Evolutionary conservation across 495 filamentous ascomycete species (phyloP).

Genomic region (Aspergillus cavernicola): DNA sequence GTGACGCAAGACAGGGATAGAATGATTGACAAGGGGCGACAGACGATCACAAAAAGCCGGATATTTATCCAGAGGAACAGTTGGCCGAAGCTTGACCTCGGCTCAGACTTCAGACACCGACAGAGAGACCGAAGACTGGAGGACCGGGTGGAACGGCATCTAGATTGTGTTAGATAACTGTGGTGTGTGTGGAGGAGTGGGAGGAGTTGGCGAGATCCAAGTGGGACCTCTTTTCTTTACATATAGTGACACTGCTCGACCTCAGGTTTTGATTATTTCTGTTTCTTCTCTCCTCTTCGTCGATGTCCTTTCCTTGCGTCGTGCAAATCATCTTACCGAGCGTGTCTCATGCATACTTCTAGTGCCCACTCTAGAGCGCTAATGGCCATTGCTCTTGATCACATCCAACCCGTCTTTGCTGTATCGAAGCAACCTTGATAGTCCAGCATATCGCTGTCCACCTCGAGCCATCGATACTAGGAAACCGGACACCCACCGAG

Average conservation of each 20-base stretch:
- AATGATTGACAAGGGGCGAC: not conserved
- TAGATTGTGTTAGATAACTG: no score
- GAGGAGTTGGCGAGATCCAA: not conserved
- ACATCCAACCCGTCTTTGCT: not conserved
- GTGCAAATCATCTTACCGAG: not conserved
- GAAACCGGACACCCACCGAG: no score
- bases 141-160: not conserved
- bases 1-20: not conserved
- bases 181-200: not conserved
- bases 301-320: not conserved
- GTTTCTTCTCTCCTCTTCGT: not conserved
- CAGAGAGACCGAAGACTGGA: not conserved
- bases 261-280: no score
- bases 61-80: constrained; percentile 1
- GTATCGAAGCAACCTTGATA: not conserved
- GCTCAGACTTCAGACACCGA: not conserved
- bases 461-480: no score
- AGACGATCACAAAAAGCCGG: not conserved
- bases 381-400: not conserved
- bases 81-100: not conserved
- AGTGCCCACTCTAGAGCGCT: not conserved
- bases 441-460: no score
- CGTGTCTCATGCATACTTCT: no score
- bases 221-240: no score
- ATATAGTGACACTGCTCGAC: no score